Base-by-base conservation (phyloP, 495 filamentous ascomycete genomes). In the Copromyces sp. region DNA sequence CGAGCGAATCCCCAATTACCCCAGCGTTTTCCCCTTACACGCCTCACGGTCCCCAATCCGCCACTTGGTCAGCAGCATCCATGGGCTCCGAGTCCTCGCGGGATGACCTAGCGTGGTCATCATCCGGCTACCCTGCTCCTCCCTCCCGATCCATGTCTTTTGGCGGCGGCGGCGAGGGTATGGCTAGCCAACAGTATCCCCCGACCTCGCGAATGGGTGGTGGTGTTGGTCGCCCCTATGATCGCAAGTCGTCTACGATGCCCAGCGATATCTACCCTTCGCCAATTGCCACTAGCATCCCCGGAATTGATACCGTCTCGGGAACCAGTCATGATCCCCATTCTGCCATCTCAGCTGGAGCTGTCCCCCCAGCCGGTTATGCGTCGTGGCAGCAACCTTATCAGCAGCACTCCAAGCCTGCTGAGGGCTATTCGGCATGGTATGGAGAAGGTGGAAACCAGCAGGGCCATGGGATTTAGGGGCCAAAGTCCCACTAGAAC, bases 101-200 rank as follows among this genome's bases (percentile, higher is more conserved):
- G 53, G 80, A 81, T 42, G 81, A 81, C 16, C 76, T 81, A 16
- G 70, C 76, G 41, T 85, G 83, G 83, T 80, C 76, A 8, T 73
- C 80, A 5, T 35, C 29, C 29, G 53, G 53, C 7, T 84, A 85
- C 47, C 80, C 80, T 8, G 81, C 80, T 14, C 79, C 81, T 6
- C 79, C 81, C 5, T 73, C 80, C 32, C 79, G 84, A 39, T 85
- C 84, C 3, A 75, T 85, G 75, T 85, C 84, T 2, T 86, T 82
- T 65, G 80, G 82, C 61, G 78, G 78, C 45, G 79, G 82, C 53
- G 78, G 78, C 53, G 83, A 84, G 24, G 76, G 77, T 40, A 76
- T 81, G 70, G 70, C 71, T 3, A 77, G 74, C 65, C 80, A 76
- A 44, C 79, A 77, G 37, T 81, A 81, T 69, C 76, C 79, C 14